Percentiles rank a stretch among this genome's conserved stretches.
Evolutionary conservation across 2,329 filamentous ascomycete genomes (phyloP).

Genomic region (Xylaria sp.): DNA sequence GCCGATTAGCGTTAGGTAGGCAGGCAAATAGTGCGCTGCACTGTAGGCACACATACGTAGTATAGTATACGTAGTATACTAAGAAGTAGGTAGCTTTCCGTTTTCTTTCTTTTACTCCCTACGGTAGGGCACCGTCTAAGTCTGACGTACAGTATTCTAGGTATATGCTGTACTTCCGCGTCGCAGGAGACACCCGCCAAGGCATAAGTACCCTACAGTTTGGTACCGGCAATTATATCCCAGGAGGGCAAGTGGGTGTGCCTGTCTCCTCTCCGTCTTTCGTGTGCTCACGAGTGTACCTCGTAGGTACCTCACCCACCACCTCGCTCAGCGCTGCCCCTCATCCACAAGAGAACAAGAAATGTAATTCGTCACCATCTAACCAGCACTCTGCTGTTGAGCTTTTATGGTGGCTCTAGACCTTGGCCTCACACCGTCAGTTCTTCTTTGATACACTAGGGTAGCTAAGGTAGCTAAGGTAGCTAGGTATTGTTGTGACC

Average conservation of each 20-base stretch:
- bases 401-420: background rate
- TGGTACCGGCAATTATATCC: conserved; percentile 22
- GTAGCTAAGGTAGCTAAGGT: background rate
- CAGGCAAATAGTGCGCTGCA: too few species aligned
- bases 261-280: conserved; percentile 21
- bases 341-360: conserved; percentile 20
- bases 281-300: background rate
- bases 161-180: background rate
- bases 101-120: conserved; percentile 4
- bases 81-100: too few species aligned
- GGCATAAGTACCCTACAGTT: conserved; percentile 11
- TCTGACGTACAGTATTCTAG: conserved; percentile 5
- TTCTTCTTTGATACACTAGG: background rate
- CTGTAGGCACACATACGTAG: too few species aligned
- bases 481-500: background rate
- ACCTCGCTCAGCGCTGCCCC: conserved; percentile 26
- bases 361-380: conserved; percentile 13
- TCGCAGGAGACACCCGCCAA: background rate
- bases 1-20: conserved; percentile 3
- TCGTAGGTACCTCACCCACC: conserved; percentile 2
- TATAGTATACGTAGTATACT: too few species aligned
- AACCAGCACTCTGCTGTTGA: background rate
- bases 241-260: conserved; percentile 12
- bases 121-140: too few species aligned
- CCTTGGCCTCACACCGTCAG: conserved; percentile 1